A percentile compares a stretch with the other conserved stretches of the same genome.
Evolutionary conservation across 1,284 basidiomycete species (phyloP).

Genomic region (Ustilago crameri): DNA sequence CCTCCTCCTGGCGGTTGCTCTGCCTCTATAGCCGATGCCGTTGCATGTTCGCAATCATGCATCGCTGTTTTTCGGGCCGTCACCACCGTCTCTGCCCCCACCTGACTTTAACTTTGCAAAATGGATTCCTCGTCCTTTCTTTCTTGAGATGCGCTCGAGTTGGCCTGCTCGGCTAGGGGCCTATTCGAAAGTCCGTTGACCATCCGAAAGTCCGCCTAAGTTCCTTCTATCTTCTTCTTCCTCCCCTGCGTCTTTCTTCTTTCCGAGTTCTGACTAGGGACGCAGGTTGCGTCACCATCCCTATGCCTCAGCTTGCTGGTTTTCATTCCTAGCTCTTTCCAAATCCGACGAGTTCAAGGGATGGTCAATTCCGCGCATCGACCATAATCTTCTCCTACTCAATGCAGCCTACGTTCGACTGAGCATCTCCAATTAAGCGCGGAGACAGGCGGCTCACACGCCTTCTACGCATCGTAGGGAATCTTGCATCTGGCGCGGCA

Average conservation of each 20-base stretch:
- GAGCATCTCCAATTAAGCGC: background rate
- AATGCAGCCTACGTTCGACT: background rate
- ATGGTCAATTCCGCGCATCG: background rate
- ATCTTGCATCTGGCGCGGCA: too few relatives aligned
- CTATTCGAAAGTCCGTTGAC: slow-evolving; percentile 17
- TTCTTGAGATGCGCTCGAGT: slow-evolving; percentile 2
- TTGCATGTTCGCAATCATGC: background rate
- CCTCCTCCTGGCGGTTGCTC: background rate
- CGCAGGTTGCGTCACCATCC: slow-evolving; percentile 1
- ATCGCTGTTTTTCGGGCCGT: background rate
- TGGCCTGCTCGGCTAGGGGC: slow-evolving; percentile 23
- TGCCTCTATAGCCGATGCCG: background rate
- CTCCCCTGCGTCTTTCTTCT: background rate
- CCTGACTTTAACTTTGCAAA: background rate
- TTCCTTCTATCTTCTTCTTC: background rate
- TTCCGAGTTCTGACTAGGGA: background rate
- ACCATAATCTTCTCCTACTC: background rate
- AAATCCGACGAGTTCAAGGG: slow-evolving; percentile 16
- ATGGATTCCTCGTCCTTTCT: slow-evolving; percentile 32
- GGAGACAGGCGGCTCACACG: slow-evolving; percentile 13
- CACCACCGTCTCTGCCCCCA: background rate
- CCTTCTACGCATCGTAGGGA: too few relatives aligned
- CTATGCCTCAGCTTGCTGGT: background rate
- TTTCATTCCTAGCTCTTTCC: slow-evolving; percentile 5
- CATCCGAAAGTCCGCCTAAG: slow-evolving; percentile 5